Evolutionary conservation across 306 rosid genomes (phyloP), one percentile per base, ranked within the genome.

Genomic region (Cucurbita pepo): DNA sequence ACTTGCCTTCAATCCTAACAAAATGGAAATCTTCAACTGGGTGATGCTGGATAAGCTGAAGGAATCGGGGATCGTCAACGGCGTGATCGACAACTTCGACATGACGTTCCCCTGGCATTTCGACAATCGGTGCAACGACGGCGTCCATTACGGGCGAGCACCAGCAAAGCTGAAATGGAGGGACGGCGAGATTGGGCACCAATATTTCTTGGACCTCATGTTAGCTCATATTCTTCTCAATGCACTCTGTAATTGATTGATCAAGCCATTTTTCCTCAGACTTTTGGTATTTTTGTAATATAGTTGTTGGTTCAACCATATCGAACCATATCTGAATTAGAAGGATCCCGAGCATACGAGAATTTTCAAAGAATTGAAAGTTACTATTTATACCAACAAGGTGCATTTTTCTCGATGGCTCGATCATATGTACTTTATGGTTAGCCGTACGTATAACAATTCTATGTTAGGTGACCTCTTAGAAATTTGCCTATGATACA

Each of bases 71-170:
- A 78, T 92, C 48, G 45, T 86, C 18, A 76, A 84, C 0, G 95
- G 96, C 8, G 91, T 92, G 75, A 85, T 92, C 25, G 97, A 92
- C 63, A 72, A 90, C 84, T 92, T 92, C 21, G 97, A 92, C 51
- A 85, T 92, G 83, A 92, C 95, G 21, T 92, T 81, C 79, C 96
- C 97, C 0, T 92, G 96, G 97, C 97, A 92, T 81, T 92, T 69
- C 72, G 88, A 90, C 81, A 92, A 92, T 69, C 85, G 95, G 50
- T 88, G 92, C 73, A 90, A 82, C 0, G 97, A 92, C 56, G 97
- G 97, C 4, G 95, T 92, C 80, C 97, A 92, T 72, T 92, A 92
- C 37, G 96, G 97, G 51, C 85, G 96, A 7, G 87, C 87, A 75
- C 97, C 97, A 1, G 79, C 77, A 0, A 90, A 88, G 78, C 77